A percentile compares a stretch with the other conserved stretches of the same genome.
Conservation (phyloP, 371 early-diverging fungal genomes). For the Syncephalastrum monosporum region DNA sequence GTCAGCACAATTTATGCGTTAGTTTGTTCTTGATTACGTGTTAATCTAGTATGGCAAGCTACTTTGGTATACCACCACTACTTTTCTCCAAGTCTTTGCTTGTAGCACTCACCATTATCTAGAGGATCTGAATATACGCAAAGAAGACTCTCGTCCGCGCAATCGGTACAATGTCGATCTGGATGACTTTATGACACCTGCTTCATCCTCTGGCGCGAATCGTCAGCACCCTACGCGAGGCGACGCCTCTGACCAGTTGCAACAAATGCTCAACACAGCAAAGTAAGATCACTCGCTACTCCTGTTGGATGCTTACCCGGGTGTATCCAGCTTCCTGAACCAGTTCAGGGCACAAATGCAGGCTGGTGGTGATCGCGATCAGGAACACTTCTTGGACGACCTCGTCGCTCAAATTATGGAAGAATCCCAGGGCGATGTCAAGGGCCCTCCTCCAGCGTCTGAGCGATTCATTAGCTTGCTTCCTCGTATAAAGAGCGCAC, state of each 20-base stretch:
- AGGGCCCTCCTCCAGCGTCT: slow-evolving; percentile 56
- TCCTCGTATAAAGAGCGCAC: slow-evolving; percentile 19
- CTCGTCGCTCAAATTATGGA: slow-evolving; percentile 48
- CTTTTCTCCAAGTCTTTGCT: too few species aligned
- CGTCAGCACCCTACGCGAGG: neutral
- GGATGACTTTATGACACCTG: slow-evolving; percentile 39
- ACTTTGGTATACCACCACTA: slow-evolving; percentile 22
- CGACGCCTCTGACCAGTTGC: slow-evolving; percentile 11
- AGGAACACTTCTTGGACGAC: slow-evolving; percentile 48
- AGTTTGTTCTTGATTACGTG: too few species aligned
- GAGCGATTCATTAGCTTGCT: slow-evolving; percentile 37
- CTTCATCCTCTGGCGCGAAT: slow-evolving; percentile 7
- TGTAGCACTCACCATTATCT: neutral
- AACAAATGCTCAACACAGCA: slow-evolving; percentile 37
- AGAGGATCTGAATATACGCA: slow-evolving; percentile 39
- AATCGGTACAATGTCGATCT: slow-evolving; percentile 36
- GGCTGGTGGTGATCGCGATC: slow-evolving; percentile 36
- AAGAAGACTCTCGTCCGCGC: slow-evolving; percentile 11
- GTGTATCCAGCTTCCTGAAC: slow-evolving; percentile 27
- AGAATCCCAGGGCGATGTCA: slow-evolving; percentile 45
- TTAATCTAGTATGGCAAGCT: slow-evolving; percentile 24
- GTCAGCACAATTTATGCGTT: too few species aligned
- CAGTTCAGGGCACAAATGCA: slow-evolving; percentile 43
- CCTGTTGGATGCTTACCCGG: neutral
- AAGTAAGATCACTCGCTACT: slow-evolving; percentile 20